phyloP scores from a whole-genome alignment of 768 basidiomycete genomes.

The Neoboletus subvelutipes region DNA sequence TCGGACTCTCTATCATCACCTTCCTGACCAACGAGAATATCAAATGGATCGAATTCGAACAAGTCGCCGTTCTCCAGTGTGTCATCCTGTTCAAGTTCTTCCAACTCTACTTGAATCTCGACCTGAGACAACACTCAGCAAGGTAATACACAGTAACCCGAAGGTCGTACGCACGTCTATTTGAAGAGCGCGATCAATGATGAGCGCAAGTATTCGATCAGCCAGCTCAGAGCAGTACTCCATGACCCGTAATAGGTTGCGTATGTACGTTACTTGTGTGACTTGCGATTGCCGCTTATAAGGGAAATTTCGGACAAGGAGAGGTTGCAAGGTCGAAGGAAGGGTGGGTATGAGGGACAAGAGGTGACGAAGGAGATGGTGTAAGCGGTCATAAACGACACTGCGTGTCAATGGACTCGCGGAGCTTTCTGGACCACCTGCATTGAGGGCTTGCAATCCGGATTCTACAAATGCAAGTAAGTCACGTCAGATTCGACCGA shows the following conservation, averaged over 20 bases:
- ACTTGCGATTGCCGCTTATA: slow-evolving; percentile 86
- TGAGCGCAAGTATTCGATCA: slow-evolving; percentile 80
- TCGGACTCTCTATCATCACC: slow-evolving; percentile 59
- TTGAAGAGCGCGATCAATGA: slow-evolving; percentile 92
- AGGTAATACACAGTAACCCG: background rate
- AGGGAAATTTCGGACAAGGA: slow-evolving; percentile 84
- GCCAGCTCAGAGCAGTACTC: slow-evolving; percentile 86
- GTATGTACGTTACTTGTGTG: slow-evolving; percentile 84
- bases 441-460: slow-evolving; percentile 60
- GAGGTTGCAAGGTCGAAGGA: slow-evolving; percentile 80
- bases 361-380: slow-evolving; percentile 83
- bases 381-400: slow-evolving; percentile 81
- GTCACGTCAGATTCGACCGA: background rate
- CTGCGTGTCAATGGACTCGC: slow-evolving; percentile 74
- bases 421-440: slow-evolving; percentile 60
- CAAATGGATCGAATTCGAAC: slow-evolving; percentile 85
- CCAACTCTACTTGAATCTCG: slow-evolving; percentile 94
- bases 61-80: slow-evolving; percentile 50
- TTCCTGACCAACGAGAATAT: slow-evolving; percentile 78
- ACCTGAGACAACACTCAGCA: slow-evolving; percentile 50
- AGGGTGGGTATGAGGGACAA: slow-evolving; percentile 89
- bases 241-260: slow-evolving; percentile 80
- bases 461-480: slow-evolving; percentile 52
- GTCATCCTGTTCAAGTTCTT: slow-evolving; percentile 79
- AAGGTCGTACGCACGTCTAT: slow-evolving; percentile 72